Conservation (phyloP, 257 asterid species). For the Solanum piurae region DNA sequence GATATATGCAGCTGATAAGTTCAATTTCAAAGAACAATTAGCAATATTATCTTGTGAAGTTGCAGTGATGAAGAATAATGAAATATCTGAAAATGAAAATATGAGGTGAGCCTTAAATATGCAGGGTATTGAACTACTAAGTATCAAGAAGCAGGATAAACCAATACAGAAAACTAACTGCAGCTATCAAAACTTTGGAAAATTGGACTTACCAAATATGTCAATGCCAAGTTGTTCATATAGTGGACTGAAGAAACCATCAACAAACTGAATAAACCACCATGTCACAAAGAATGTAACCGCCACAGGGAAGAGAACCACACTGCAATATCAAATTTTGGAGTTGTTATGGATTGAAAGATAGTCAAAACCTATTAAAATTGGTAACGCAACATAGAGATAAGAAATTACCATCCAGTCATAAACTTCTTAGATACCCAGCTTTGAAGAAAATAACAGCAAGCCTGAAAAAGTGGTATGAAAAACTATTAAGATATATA, state of each 20-base stretch:
- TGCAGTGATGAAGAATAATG: neutral
- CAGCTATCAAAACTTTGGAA: neutral
- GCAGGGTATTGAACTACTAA: neutral
- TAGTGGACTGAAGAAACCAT: slow-evolving; percentile 94
- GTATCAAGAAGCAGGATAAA: neutral
- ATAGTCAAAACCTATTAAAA: neutral
- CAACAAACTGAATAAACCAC: slow-evolving; percentile 95
- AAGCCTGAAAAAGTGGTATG: slow-evolving; percentile 47
- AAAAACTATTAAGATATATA: neutral
- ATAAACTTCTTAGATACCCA: slow-evolving; percentile 92
- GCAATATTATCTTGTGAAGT: neutral
- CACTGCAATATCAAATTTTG: slow-evolving; percentile 43
- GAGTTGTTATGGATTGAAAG: neutral
- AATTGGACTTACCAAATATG: slow-evolving; percentile 53
- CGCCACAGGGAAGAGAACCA: slow-evolving; percentile 87
- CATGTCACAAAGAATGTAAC: slow-evolving; percentile 82
- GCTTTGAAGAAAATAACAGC: slow-evolving; percentile 82
- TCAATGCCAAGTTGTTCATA: slow-evolving; percentile 75
- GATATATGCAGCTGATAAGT: neutral
- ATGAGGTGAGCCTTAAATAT: neutral
- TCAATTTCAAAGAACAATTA: neutral
- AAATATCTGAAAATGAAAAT: neutral
- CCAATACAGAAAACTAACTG: neutral
- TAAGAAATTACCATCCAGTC: slow-evolving; percentile 82
- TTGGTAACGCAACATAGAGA: slow-evolving; percentile 2